Evolutionary conservation across 169 alveolate genomes (phyloP), one percentile per base, ranked within the genome.

Genomic region (Cryptosporidium sp.): DNA sequence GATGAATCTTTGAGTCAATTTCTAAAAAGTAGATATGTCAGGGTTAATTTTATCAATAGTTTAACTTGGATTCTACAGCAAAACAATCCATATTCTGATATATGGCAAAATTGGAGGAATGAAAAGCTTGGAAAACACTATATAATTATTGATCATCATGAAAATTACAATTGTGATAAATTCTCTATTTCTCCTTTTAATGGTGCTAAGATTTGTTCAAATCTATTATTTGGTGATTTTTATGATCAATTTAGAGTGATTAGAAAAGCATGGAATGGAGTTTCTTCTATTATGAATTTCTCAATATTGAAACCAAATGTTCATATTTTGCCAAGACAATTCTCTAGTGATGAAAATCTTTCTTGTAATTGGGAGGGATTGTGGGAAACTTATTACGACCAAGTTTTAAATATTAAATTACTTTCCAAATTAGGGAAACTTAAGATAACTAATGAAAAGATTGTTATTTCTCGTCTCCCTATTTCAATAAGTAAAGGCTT

Each of bases 211-310:
- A 21, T 73, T 52, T 31, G 31, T 35, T 42, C 39, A 18, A 45
- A 80, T 26, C 67, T 61, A 44, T 48, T 80, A 23, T 10, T 14
- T 42, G 68, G 44, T 44, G 45, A 60, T 6, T 80, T 65, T 44
- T 1, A 44, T 7, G 31, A 39, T n/a, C 42, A 80, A 26, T 65
- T 58, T 26, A 65, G 68, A 51, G 65, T 62, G 5, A 65, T 80
- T 37, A 61, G 89, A 80, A 60, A 42, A 51, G 14, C 65, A 10
- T 80, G 89, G 89, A 80, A 80, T 80, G 89, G 89, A 6, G 75
- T 80, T 48, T 80, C 89, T 6, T 62, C 60, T 23, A 65, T 31
- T 10, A 62, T 80, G 80, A 44, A 65, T 26, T 80, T 80, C 39
- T 61, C 72, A 31, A 18, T 23, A 39, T 45, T 80, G 1, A 80